phyloP scores from a whole-genome alignment of 1,284 basidiomycete species.

The Heliocybe sulcata region DNA sequence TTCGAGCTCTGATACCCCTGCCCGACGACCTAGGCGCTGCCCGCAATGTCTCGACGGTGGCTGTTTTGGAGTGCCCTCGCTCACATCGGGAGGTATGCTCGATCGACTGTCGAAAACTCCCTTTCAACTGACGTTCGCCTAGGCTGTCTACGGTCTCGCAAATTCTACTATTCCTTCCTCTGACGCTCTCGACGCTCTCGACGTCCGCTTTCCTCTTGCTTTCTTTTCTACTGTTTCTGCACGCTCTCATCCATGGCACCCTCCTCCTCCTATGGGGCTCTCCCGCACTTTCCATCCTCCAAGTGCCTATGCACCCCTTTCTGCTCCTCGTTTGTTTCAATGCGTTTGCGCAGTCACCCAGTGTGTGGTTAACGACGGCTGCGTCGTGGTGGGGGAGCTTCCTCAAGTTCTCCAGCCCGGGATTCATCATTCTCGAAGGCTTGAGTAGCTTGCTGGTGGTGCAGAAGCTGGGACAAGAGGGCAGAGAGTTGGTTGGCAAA shows the following conservation, averaged over 20 bases:
- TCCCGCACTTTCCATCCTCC: conserved; percentile 60
- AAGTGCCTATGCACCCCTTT: conserved; percentile 76
- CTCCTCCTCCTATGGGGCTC: conserved; percentile 62
- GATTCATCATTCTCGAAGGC: conserved; percentile 79
- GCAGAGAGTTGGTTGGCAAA: conserved; percentile 59
- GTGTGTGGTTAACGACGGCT: conserved; percentile 48
- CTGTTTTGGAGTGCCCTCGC: conserved; percentile 61
- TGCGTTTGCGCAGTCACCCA: conserved; percentile 56
- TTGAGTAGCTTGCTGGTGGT: conserved; percentile 76
- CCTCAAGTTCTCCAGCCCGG: conserved; percentile 64
- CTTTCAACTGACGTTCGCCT: conserved; percentile 5
- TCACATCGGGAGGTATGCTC: conserved; percentile 51
- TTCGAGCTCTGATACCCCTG: neutral
- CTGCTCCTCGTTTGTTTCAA: conserved; percentile 78
- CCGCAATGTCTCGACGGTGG: conserved; percentile 41
- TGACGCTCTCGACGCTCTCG: conserved; percentile 75
- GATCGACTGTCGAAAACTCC: conserved; percentile 3
- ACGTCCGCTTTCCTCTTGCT: conserved; percentile 74
- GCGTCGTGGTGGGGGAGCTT: conserved; percentile 68
- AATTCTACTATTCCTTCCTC: conserved; percentile 77
- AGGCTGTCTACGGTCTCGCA: conserved; percentile 72
- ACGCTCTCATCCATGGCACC: conserved; percentile 71
- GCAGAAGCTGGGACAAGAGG: conserved; percentile 72
- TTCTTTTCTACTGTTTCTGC: conserved; percentile 69
- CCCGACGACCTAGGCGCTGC: neutral